These are phyloP conservation scores for Fraxinus americana DNA, from an alignment of 257 asterid genomes.

Conservation along the genomic window DNA sequence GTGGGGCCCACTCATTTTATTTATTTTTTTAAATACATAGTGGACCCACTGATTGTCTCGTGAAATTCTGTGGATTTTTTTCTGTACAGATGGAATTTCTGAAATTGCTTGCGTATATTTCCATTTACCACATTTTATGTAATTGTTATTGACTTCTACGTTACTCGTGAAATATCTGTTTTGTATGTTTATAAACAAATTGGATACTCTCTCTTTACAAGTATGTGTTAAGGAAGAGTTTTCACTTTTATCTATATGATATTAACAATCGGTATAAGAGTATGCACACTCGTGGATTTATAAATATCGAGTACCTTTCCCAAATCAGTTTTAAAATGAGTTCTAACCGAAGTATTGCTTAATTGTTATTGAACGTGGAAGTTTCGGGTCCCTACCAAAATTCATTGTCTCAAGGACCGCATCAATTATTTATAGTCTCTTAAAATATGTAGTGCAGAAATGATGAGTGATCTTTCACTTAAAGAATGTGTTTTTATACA, in stretches of 20 bases:
- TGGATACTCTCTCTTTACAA: background rate
- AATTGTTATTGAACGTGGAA: slow-evolving; percentile 20
- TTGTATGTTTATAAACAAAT: background rate
- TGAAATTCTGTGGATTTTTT: too few species aligned
- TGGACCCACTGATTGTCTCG: too few species aligned
- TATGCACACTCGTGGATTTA: background rate
- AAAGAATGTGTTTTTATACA: background rate
- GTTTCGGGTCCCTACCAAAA: slow-evolving; percentile 34
- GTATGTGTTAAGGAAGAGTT: too few species aligned
- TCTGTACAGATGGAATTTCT: too few species aligned
- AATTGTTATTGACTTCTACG: background rate
- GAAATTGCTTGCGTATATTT: background rate
- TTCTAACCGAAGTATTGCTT: background rate
- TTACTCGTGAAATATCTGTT: background rate
- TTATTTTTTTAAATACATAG: too few species aligned
- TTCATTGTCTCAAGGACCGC: slow-evolving; percentile 12
- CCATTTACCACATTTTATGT: background rate
- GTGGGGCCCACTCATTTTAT: too few species aligned
- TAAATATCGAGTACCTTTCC: background rate
- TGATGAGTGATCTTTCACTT: background rate
- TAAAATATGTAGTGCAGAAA: background rate
- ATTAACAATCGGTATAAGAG: too few species aligned
- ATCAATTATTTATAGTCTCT: slow-evolving; percentile 21
- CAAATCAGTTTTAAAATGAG: too few species aligned
- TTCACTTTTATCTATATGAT: too few species aligned